Evolutionary conservation across 2,329 filamentous ascomycete species (phyloP).

Genomic region (Xenoacremonium recifei): DNA sequence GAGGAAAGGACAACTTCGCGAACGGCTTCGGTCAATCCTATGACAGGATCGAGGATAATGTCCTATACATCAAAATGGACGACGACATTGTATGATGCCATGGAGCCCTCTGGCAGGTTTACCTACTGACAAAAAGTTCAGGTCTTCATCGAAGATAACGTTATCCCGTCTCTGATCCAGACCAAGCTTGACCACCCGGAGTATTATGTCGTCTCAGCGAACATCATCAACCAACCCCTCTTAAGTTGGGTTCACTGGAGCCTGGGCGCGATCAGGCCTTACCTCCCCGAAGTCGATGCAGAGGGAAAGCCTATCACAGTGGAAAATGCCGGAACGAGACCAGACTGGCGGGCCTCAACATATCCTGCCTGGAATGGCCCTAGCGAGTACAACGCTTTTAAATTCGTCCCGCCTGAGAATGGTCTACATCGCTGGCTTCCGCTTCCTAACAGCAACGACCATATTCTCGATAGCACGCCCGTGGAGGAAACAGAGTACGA

Average conservation of each 20-base stretch:
- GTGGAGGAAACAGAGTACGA: constrained; percentile 49
- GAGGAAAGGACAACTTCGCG: constrained; percentile 25
- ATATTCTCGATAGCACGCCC: constrained; percentile 42
- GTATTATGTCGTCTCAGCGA: constrained; percentile 51
- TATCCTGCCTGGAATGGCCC: constrained; percentile 33
- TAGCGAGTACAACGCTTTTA: constrained; percentile 26
- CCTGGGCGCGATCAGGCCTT: constrained; percentile 50
- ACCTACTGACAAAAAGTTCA: constrained; percentile 11
- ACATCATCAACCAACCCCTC: constrained; percentile 55
- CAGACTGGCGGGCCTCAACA: constrained; percentile 38
- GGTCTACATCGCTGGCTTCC: constrained; percentile 52
- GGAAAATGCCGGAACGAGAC: constrained; percentile 15
- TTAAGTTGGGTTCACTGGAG: constrained; percentile 55
- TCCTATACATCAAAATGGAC: constrained; percentile 39
- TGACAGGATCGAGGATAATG: constrained; percentile 45
- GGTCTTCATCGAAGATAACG: constrained; percentile 37
- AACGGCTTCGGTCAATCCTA: constrained; percentile 39
- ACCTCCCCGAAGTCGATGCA: constrained; percentile 45
- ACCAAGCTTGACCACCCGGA: constrained; percentile 51
- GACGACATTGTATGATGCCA: constrained; percentile 34
- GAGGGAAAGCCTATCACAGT: constrained; percentile 20
- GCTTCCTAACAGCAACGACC: constrained; percentile 30
- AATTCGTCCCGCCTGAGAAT: constrained; percentile 34
- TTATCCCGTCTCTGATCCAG: constrained; percentile 52
- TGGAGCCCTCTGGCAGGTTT: not conserved